Base-by-base conservation (phyloP, 257 asterid species). In the Solanum bulbocastanum region DNA sequence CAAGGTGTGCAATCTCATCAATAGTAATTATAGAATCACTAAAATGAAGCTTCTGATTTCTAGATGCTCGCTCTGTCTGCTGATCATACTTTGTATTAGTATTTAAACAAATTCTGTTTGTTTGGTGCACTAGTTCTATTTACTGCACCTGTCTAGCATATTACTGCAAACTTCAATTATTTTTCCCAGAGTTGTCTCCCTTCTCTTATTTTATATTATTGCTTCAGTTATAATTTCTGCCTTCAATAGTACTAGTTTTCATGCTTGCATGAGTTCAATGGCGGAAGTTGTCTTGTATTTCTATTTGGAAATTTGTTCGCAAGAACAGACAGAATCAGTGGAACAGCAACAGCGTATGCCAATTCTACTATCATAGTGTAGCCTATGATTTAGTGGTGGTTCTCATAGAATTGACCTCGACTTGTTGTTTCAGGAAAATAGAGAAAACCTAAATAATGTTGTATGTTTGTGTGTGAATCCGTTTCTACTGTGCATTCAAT, bases 1-100 rank as follows among this genome's bases (percentile, higher is more conserved):
- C 93, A 89, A 86, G 93, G 94, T 8, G 89, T 90, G 91, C 90
- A 89, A 83, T 78, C 89, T 13, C 76, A 86, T 40, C 39, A 33
- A 30, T 42, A 78, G 84, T 42, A n/a, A 78, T 35, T 42, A 1
- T 46, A 78, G 84, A 78, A 40, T 76, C 60, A 40, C 83, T 13
- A n/a, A 76, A 76, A 76, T n/a, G 13, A 46, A 40, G 58, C 60
- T 78, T 40, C 84, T 40, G 60, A 78, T 40, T 13, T 40, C 58
- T 20, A 40, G 58, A 76, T 39, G 83, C 35, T 76, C 56, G 4
- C n/a, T n/a, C n/a, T n/a, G n/a, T n/a, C n/a, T n/a, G 58, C 30
- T 76, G 33, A 76, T 76, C 60, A 39, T 76, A 76, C 60, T 76
- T 40, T 11, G 11, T 75, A 11, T 75, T 76, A 75, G 84, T 42